phyloP scores from a whole-genome alignment of 192 early-diverging fungal species.

The Dispira parvispora region DNA sequence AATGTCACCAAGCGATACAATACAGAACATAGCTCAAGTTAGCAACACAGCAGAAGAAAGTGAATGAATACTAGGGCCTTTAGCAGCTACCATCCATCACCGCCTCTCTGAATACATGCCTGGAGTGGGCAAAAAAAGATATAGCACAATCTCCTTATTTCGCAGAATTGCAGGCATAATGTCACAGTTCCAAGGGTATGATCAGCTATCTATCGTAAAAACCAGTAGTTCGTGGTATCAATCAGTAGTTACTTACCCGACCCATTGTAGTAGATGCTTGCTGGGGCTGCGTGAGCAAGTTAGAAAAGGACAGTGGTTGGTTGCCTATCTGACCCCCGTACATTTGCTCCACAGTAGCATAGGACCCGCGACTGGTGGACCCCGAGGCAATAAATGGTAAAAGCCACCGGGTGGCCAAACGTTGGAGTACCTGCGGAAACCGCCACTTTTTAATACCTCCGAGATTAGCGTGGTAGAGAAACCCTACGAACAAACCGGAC shows the following conservation, averaged over 20 bases:
- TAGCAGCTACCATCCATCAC: no score
- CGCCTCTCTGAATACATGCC: no score
- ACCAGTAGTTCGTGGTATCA: no score
- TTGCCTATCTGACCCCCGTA: slow-evolving; percentile 11
- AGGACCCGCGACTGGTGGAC: slow-evolving; percentile 22
- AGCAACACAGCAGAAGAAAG: no score
- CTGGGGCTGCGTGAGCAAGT: slow-evolving; percentile 14
- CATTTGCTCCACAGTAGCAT: slow-evolving; percentile 22
- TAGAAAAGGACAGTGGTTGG: slow-evolving; percentile 18
- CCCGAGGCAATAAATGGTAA: slow-evolving; percentile 31
- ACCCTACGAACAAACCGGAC: slow-evolving; percentile 32
- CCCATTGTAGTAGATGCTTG: slow-evolving; percentile 4
- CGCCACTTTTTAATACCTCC: slow-evolving; percentile 34
- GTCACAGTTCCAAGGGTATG: no score
- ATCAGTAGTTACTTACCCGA: neutral
- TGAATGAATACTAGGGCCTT: no score
- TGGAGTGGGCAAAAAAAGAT: no score
- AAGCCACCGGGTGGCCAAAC: slow-evolving; percentile 22
- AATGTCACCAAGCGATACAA: no score
- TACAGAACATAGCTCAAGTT: no score
- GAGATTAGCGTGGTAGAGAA: slow-evolving; percentile 32
- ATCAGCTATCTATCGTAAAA: no score
- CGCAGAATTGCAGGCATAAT: no score
- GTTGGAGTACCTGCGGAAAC: slow-evolving; percentile 22
- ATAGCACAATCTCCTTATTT: no score